Evolutionary conservation across 306 rosid genomes (phyloP), one percentile per base, ranked within the genome.

Genomic region (Sophora flavescens): DNA sequence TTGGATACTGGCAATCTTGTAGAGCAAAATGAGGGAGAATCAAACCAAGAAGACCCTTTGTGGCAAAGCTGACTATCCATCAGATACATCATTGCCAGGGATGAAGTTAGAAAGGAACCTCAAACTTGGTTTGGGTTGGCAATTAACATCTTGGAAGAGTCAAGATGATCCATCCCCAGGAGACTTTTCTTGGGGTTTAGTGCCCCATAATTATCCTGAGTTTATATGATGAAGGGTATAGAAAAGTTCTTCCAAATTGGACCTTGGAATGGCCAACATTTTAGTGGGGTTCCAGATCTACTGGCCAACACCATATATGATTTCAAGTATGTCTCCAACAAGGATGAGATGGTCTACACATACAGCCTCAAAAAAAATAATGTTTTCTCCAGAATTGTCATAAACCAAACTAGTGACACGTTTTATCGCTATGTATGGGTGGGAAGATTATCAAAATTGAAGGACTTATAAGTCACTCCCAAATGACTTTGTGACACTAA

Each of bases 41-140:
- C 10, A 12, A 41, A 52, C 26, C 36, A 67, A 1, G 56, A 22
- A 22, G 8, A 0, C 1, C 83, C 71, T 33, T 6, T 81, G 26
- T 88, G 86, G 87, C 87, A 86, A 44, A 84, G 94, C 70, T 52
- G 90, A 90, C n/a, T 66, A 90, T 64, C 95, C 92, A 10, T 72
- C 84, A 14, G 89, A 88, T 53, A 84, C 91, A 18, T 11, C 70
- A 4, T 71, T 88, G 48, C 81, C 82, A 4, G 82, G 62, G 18
- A 88, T 88, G 96, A 88, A 86, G 71, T 0, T 84, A 4, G 89
- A 91, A 22, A 42, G 80, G 80, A 71, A 87, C 76, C 70, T 81
- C 4, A 47, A 77, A 45, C 83, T 47, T 0, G 80, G 86, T 26
- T 38, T 80, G 0, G 70, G 84, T 2, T 4, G 83, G 10, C 7